Evolutionary conservation across 176 grass and related monocot species (phyloP).

Genomic region (Pharus latifolius): DNA sequence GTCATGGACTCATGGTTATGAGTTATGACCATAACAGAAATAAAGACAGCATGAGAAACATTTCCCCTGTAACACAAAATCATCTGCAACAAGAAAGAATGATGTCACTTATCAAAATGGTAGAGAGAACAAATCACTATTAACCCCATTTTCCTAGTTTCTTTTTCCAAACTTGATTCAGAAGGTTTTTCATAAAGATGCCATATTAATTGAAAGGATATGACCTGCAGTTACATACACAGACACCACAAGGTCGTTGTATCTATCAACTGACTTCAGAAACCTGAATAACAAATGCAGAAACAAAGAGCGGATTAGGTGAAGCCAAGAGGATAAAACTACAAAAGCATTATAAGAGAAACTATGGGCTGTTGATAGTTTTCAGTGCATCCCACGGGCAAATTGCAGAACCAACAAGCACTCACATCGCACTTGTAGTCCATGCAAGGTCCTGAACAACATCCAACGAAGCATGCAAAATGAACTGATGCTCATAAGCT

Average conservation of each 20-base stretch:
- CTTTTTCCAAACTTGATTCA: neutral
- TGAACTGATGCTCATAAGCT: conserved; percentile 55
- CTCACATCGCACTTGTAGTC: conserved; percentile 58
- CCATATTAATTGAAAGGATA: conserved; percentile 39
- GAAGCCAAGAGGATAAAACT: conserved; percentile 5
- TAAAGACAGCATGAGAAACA: neutral
- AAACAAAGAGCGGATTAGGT: neutral
- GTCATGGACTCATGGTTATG: too few relatives aligned
- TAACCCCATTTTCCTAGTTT: neutral
- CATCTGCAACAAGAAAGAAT: neutral
- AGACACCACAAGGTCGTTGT: conserved; percentile 55
- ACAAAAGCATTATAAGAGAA: neutral
- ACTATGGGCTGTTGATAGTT: neutral
- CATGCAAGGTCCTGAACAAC: conserved; percentile 69
- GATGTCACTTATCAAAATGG: neutral
- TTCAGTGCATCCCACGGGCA: neutral
- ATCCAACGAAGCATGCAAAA: conserved; percentile 54
- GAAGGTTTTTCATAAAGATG: neutral
- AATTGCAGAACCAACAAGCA: conserved; percentile 1
- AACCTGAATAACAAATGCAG: conserved; percentile 45
- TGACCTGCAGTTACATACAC: conserved; percentile 73
- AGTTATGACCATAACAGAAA: neutral
- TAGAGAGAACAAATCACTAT: neutral
- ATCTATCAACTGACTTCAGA: conserved; percentile 70
- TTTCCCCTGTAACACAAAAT: neutral